A percentile compares a stretch with the other conserved stretches of the same genome.
These are phyloP conservation scores for Scheffersomyces parashehatae DNA, from an alignment of 1,139 yeast genomes.

Conservation along the genomic window DNA sequence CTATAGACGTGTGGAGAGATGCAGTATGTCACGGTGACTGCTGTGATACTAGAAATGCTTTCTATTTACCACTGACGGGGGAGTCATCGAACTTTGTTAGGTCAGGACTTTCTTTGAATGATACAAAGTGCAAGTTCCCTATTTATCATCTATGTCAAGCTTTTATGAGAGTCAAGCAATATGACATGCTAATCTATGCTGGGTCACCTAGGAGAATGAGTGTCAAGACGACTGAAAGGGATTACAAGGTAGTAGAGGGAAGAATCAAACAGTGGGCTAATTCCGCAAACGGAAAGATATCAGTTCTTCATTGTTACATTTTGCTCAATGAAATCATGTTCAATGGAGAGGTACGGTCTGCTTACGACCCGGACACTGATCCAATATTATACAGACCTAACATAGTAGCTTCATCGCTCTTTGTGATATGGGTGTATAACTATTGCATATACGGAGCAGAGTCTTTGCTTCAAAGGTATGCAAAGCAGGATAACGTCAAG, in stretches of 20 bases:
- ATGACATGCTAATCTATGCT: slow-evolving; percentile 71
- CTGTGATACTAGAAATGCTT: slow-evolving; percentile 23
- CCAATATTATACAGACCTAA: slow-evolving; percentile 56
- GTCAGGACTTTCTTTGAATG: slow-evolving; percentile 7
- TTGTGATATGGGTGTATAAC: slow-evolving; percentile 60
- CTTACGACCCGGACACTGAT: slow-evolving; percentile 50
- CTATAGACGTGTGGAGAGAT: slow-evolving; percentile 58
- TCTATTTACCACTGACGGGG: slow-evolving; percentile 8
- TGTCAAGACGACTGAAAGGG: slow-evolving; percentile 58
- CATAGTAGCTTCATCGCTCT: slow-evolving; percentile 49
- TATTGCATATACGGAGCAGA: slow-evolving; percentile 59
- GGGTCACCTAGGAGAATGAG: slow-evolving; percentile 82
- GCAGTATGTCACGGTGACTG: slow-evolving; percentile 26
- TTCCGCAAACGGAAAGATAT: background rate
- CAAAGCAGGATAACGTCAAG: slow-evolving; percentile 11
- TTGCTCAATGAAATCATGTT: slow-evolving; percentile 60
- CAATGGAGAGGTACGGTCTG: slow-evolving; percentile 22
- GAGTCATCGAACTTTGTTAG: background rate
- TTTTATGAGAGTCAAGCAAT: slow-evolving; percentile 61
- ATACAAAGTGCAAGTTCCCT: slow-evolving; percentile 47
- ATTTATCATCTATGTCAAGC: slow-evolving; percentile 71
- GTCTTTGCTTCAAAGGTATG: slow-evolving; percentile 15
- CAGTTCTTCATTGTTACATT: slow-evolving; percentile 59
- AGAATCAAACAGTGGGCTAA: slow-evolving; percentile 50
- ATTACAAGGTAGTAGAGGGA: slow-evolving; percentile 48